Evolutionary conservation across 2,329 filamentous ascomycete species (phyloP).

Genomic region (Trichoderma citrinoviride): DNA sequence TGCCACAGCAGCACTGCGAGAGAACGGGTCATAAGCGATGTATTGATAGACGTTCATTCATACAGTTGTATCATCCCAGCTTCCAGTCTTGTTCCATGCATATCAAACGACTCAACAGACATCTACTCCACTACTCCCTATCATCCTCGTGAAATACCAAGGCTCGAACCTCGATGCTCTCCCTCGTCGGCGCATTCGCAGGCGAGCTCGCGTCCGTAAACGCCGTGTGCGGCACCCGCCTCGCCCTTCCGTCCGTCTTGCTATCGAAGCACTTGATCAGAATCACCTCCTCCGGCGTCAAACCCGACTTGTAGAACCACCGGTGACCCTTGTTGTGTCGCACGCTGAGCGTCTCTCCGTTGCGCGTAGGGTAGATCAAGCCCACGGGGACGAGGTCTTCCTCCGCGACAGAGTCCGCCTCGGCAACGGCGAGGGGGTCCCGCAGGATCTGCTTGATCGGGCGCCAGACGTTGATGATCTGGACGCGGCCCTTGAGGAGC

Average conservation of each 20-base stretch:
- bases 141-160: constrained; percentile 51
- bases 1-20: too few species aligned
- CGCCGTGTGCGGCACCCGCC: constrained; percentile 54
- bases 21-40: neutral
- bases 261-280: constrained; percentile 63
- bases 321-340: constrained; percentile 42
- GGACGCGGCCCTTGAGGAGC: constrained; percentile 46
- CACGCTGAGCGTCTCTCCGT: constrained; percentile 50
- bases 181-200: constrained; percentile 48
- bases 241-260: constrained; percentile 52
- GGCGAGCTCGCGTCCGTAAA: constrained; percentile 46
- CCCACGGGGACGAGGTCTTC: constrained; percentile 48
- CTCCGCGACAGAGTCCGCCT: constrained; percentile 49
- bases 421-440: constrained; percentile 54
- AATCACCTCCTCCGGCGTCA: constrained; percentile 53
- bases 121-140: constrained; percentile 27
- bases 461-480: constrained; percentile 55
- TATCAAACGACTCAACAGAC: neutral
- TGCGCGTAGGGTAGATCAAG: constrained; percentile 51
- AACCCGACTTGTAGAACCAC: constrained; percentile 54
- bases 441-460: constrained; percentile 50
- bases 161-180: constrained; percentile 57
- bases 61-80: neutral
- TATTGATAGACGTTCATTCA: neutral
- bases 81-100: neutral